Evolutionary conservation across 1,139 yeast species (phyloP).

Genomic region (Trichomonascaceae sp.): DNA sequence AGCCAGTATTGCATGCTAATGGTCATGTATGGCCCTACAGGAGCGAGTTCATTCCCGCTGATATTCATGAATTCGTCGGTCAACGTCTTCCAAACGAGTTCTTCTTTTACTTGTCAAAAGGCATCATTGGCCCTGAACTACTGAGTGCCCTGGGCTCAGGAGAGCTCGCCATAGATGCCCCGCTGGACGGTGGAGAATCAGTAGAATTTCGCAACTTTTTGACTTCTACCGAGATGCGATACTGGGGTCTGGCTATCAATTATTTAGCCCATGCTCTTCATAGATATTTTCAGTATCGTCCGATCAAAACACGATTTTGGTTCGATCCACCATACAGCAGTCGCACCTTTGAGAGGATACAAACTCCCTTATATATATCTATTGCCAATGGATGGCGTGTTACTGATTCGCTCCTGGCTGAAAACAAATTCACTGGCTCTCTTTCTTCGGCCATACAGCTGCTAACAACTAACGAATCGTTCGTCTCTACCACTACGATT

Average conservation of each 20-base stretch:
- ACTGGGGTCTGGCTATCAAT: conserved; percentile 58
- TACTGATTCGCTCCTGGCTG: conserved; percentile 9
- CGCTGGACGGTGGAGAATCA: conserved; percentile 59
- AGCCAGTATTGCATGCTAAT: conserved; percentile 64
- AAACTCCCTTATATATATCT: conserved; percentile 20
- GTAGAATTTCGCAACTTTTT: conserved; percentile 55
- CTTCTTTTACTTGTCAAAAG: conserved; percentile 74
- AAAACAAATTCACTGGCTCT: neutral
- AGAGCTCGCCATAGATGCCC: conserved; percentile 55
- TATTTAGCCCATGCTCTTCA: conserved; percentile 68
- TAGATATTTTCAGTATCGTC: conserved; percentile 80
- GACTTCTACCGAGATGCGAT: conserved; percentile 38
- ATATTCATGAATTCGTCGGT: conserved; percentile 76
- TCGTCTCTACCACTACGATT: conserved; percentile 6
- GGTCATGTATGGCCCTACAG: conserved; percentile 63
- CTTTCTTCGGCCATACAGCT: conserved; percentile 2
- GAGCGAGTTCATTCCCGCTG: conserved; percentile 53
- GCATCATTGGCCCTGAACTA: conserved; percentile 60
- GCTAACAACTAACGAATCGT: conserved; percentile 5
- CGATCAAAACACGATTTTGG: conserved; percentile 43
- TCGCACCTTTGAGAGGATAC: conserved; percentile 15
- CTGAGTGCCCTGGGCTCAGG: conserved; percentile 68
- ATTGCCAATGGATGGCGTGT: conserved; percentile 21
- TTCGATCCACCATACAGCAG: conserved; percentile 34
- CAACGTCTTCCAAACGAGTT: conserved; percentile 85